Evolutionary conservation across 306 rosid species (phyloP), one percentile per base, ranked within the genome.

Genomic region (Vigna unguiculata): DNA sequence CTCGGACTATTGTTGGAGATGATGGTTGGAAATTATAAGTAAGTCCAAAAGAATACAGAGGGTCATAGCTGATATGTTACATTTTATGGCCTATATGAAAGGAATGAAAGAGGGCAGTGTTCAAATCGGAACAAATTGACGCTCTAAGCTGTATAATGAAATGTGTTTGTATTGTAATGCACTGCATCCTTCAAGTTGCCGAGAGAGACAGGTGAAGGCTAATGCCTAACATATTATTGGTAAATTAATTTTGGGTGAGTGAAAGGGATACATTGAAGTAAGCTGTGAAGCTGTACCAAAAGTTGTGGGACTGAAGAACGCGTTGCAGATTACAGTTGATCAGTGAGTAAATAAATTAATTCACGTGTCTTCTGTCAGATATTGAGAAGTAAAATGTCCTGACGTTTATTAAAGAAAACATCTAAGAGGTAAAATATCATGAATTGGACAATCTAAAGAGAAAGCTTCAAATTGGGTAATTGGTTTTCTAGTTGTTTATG

Each of bases 21-120:
- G 30, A 32, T 58, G 68, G 41, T 15, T 41, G 55, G 66, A 9
- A 34, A 55, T 41, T 25, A 58, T 43, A 45, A 71, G 45, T 9
- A 40, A 40, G 45, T 47, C 19, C 28, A 43, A 74, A n/a, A 69
- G 47, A 4, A 17, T 60, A n/a, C 60, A 60, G 48, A 59, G 78
- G 60, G 19, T n/a, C 28, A 51, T 12, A 47, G 34, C 16, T 47
- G 21, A 74, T 16, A 36, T n/a, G 9, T 41, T 46, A 30, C 34
- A 12, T 60, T 38, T 5, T 32, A 73, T 58, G 59, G 48, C 34
- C 9, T 40, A 54, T 21, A 59, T 14, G 41, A 13, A 46, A 60
- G 70, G 16, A 74, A 28, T 28, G 59, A 64, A 38, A 19, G 30
- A 19, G 30, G 41, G 5, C 10, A 63, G 49, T 38, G n/a, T 64